These are phyloP conservation scores for Aspergillus conjunctus DNA, from an alignment of 495 filamentous ascomycete genomes.

Conservation along the genomic window DNA sequence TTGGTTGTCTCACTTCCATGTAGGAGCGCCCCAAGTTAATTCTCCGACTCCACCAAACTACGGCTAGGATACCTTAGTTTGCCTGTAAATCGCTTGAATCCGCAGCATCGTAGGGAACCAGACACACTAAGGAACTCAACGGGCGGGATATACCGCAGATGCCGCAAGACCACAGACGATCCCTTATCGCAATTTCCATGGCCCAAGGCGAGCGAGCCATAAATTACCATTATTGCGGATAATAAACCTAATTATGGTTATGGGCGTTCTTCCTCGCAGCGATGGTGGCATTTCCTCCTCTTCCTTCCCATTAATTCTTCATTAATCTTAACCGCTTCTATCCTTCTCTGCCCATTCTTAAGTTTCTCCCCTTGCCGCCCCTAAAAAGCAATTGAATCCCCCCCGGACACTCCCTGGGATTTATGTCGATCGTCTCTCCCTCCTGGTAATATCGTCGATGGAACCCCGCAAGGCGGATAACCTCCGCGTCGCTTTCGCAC, in stretches of 20 bases:
- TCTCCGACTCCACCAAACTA: background rate
- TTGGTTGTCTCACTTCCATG: too few species aligned
- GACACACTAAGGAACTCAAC: too few species aligned
- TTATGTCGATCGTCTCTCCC: background rate
- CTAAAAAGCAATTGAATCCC: background rate
- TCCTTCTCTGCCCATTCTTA: background rate
- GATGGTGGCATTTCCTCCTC: slow-evolving; percentile 1
- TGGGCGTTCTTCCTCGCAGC: background rate
- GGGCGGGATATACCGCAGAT: slow-evolving; percentile 1
- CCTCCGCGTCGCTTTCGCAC: slow-evolving; percentile 21
- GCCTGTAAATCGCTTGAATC: too few species aligned
- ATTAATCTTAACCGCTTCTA: background rate
- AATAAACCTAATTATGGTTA: background rate
- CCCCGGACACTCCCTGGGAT: background rate
- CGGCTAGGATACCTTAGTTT: background rate
- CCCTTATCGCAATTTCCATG: slow-evolving; percentile 1
- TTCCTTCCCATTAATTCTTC: background rate
- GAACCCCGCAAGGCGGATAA: slow-evolving; percentile 26
- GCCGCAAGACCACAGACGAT: background rate
- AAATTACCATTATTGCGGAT: background rate
- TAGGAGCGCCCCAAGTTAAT: background rate
- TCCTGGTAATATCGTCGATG: slow-evolving; percentile 20
- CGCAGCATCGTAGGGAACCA: too few species aligned
- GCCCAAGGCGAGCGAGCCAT: background rate
- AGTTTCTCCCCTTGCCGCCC: slow-evolving; percentile 4